Base-by-base conservation (phyloP, 768 basidiomycete genomes). In the Naematelia aurantialba region DNA sequence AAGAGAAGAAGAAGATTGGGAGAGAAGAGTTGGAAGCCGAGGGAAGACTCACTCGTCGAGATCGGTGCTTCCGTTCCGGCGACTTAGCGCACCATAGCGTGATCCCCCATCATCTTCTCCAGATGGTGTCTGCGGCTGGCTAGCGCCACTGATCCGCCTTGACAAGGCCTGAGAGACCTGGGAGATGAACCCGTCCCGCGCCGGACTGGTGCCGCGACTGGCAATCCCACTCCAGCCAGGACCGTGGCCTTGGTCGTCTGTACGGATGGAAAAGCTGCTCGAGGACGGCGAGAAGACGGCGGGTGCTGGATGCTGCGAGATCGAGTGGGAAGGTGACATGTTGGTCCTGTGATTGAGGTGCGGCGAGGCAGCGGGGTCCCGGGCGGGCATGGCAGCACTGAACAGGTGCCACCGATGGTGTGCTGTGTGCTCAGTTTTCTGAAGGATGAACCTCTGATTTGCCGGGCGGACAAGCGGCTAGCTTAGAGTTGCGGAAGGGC, bases 311-410 rank as follows among this genome's bases (percentile, higher is more conserved):
- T 55, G 52, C n/a, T 21, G 34, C 54, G 63, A 57, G n/a, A n/a
- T n/a, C n/a, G n/a, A n/a, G 31, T 61, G 14, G 46, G 53, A 5
- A 58, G 52, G 10, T 26, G 63, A 46, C 34, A 39, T 39, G 17
- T 39, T 39, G 8, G 34, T 44, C 46, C 22, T 48, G 59, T 17
- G 58, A 59, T 10, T 25, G 4, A 65, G 48, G 34, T 74, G 66
- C 24, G 70, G 73, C 13, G 73, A 72, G 4, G 70, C 61, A 1
- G 63, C 59, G 2, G 73, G 73, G 52, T 74, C 73, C 42, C 73
- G 60, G 24, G 73, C 73, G 12, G 73, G 73, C 73, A 74, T 74
- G 1, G 11, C 63, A 39, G 34, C 8, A 39, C 34, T 8, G 8
- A 17, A 39, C 8, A 39, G 8, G 34, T 39, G 34, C 34, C 34